Conservation (phyloP, 805 yeast genomes). For the Blastobotrys americana region DNA sequence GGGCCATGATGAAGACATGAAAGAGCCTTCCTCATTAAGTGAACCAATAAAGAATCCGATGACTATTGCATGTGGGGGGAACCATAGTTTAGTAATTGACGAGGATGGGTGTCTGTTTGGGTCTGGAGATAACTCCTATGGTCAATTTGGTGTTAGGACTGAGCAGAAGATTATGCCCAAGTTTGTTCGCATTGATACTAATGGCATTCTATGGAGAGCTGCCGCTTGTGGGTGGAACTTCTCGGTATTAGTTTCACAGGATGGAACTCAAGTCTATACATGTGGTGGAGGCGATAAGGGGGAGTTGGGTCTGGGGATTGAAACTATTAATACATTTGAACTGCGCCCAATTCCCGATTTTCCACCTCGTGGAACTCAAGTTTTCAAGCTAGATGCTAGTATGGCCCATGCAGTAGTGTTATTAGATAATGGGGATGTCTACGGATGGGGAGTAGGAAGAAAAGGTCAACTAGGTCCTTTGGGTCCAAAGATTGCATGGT, state of each 20-base stretch:
- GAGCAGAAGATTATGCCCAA: too few relatives aligned
- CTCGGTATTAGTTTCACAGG: slow-evolving; percentile 42
- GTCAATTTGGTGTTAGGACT: slow-evolving; percentile 47
- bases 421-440: slow-evolving; percentile 36
- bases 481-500: slow-evolving; percentile 8
- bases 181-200: too few relatives aligned
- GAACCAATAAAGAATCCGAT: neutral
- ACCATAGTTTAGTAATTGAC: slow-evolving; percentile 63
- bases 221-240: slow-evolving; percentile 79
- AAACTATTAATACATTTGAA: slow-evolving; percentile 6
- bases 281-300: slow-evolving; percentile 67
- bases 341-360: slow-evolving; percentile 12
- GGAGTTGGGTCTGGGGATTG: slow-evolving; percentile 54
- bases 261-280: slow-evolving; percentile 36
- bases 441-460: slow-evolving; percentile 65
- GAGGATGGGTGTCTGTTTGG: slow-evolving; percentile 47
- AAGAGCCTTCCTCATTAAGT: slow-evolving; percentile 20
- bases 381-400: slow-evolving; percentile 25
- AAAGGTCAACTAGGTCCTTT: slow-evolving; percentile 45
- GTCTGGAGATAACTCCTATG: slow-evolving; percentile 50
- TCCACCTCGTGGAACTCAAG: slow-evolving; percentile 13
- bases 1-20: slow-evolving; percentile 44
- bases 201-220: slow-evolving; percentile 37
- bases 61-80: slow-evolving; percentile 71
- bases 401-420: slow-evolving; percentile 29